Evolutionary conservation across 768 basidiomycete species (phyloP), one percentile per base, ranked within the genome.

Genomic region (Stropharia rugosoannulata): DNA sequence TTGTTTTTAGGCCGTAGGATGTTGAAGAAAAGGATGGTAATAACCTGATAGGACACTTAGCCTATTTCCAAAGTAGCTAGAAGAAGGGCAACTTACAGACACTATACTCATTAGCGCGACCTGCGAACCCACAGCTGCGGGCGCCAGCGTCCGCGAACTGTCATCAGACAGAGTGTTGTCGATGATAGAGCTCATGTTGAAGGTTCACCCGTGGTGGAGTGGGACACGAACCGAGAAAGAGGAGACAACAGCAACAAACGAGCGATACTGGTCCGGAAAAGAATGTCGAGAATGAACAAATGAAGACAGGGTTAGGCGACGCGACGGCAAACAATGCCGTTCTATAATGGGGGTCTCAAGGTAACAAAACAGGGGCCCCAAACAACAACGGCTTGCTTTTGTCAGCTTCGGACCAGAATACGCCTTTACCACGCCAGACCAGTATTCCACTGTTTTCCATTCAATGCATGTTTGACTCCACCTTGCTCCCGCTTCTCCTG

Each of bases 1-100:
- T 91, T 93, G 78, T 97, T 95, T 62, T 86, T 85, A 11, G 96
- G 96, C 37, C 96, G 86, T 46, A 98, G 69, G 52, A 81, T 35
- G 63, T 94, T 95, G 75, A 98, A 98, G 38, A 80, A 73, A 43
- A 92, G 59, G 46, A 93, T 73, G 15, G 90, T 90, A 57, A 76
- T 79, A 41, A 82, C 66, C 89, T 90, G 56, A 25, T 29, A 36
- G 22, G 2, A 29, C 39, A 37, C 18, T 55, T 25, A 55, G 54
- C 29, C 22, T n/a, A 29, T 11, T 16, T 16, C 15, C 13, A 5
- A 36, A 25, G 22, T 12, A 37, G 27, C 41, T 38, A 38, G 43
- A 38, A 43, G 22, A 47, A 10, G 16, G 10, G 38, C 35, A 15
- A 76, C 87, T 58, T 70, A 91, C 90, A 49, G 90, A 91, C 54